Evolutionary conservation across 331 rosid genomes (phyloP).

Genomic region (Arachis monticola): DNA sequence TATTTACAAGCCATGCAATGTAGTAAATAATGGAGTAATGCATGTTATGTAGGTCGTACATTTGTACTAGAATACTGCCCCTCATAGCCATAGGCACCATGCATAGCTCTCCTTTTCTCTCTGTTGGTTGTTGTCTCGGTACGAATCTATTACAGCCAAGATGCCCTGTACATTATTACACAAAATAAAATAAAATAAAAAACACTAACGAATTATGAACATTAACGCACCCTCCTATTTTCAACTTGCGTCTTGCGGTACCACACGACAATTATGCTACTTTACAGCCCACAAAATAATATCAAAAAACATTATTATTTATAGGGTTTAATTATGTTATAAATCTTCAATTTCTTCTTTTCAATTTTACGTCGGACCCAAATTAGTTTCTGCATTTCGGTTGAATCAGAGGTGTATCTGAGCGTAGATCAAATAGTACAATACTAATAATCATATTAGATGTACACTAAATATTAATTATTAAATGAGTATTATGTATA

Average conservation of each 20-base stretch:
- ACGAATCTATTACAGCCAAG: constrained; percentile 58
- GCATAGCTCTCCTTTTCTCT: constrained; percentile 1
- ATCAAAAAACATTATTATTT: too few relatives aligned
- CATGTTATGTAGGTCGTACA: neutral
- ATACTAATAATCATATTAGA: too few relatives aligned
- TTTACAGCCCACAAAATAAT: constrained; percentile 83
- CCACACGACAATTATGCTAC: constrained; percentile 76
- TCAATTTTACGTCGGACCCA: too few relatives aligned
- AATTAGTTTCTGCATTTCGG: too few relatives aligned
- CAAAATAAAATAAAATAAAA: constrained; percentile 40
- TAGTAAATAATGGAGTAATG: neutral
- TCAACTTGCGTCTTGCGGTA: constrained; percentile 63
- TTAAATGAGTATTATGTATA: too few relatives aligned
- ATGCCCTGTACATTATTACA: constrained; percentile 60
- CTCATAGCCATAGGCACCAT: neutral
- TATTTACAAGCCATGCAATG: too few relatives aligned
- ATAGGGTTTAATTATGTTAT: too few relatives aligned
- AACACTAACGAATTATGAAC: too few relatives aligned
- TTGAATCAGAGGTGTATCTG: too few relatives aligned
- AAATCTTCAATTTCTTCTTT: too few relatives aligned
- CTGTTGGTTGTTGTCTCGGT: constrained; percentile 22
- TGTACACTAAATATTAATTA: too few relatives aligned
- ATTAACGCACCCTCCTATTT: neutral
- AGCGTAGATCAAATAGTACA: too few relatives aligned
- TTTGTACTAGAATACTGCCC: neutral